Conservation (phyloP, 495 filamentous ascomycete genomes). For the Tirmania nivea region DNA sequence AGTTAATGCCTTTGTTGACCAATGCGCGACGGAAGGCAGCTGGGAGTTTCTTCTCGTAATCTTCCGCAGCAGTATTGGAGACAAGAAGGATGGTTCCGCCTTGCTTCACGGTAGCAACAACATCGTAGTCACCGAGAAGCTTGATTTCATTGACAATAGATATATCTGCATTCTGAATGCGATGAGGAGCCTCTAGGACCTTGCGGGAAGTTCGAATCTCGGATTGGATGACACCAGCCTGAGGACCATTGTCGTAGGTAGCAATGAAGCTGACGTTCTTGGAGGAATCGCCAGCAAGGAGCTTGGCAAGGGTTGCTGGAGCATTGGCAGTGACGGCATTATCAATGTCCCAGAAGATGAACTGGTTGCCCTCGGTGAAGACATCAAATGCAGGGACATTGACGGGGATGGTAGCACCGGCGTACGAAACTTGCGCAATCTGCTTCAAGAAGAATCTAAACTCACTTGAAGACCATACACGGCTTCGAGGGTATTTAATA, state of each 20-base stretch:
- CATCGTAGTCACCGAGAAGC: constrained; percentile 51
- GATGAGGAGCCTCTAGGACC: constrained; percentile 62
- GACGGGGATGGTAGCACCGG: constrained; percentile 20
- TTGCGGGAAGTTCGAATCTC: constrained; percentile 70
- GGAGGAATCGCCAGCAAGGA: constrained; percentile 51
- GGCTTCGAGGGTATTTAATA: constrained; percentile 68
- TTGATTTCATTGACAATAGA: constrained; percentile 56
- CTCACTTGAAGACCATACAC: constrained; percentile 60
- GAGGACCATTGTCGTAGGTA: constrained; percentile 62
- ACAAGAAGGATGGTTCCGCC: constrained; percentile 54
- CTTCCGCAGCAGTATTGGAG: constrained; percentile 60
- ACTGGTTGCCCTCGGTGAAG: constrained; percentile 42
- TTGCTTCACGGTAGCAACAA: constrained; percentile 46
- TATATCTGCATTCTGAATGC: constrained; percentile 56
- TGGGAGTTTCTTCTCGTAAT: constrained; percentile 73
- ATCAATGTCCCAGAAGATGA: constrained; percentile 84
- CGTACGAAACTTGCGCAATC: constrained; percentile 16
- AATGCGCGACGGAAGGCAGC: constrained; percentile 41
- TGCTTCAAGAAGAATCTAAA: constrained; percentile 41
- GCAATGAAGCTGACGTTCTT: constrained; percentile 58
- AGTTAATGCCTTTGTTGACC: constrained; percentile 39
- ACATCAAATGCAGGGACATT: constrained; percentile 17
- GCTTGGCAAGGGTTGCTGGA: constrained; percentile 41
- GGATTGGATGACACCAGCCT: constrained; percentile 63
- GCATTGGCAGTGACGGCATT: constrained; percentile 43